Evolutionary conservation across 805 yeast genomes (phyloP).

Genomic region (Groenewaldozyma tartarivorans): DNA sequence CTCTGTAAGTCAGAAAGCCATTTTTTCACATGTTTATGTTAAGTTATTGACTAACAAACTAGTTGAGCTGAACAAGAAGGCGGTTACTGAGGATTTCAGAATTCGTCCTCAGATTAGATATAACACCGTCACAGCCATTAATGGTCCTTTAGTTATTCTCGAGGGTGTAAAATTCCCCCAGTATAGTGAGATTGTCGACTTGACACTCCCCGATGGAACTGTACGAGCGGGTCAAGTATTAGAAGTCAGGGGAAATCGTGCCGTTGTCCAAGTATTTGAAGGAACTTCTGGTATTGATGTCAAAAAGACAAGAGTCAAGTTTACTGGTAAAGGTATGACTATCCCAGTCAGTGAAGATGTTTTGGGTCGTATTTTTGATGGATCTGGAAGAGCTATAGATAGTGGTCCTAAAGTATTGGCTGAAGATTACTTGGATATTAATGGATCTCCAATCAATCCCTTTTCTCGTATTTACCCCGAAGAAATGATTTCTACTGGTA

Average conservation of each 20-base stretch:
- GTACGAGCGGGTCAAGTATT: constrained; percentile 95
- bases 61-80: constrained; percentile 74
- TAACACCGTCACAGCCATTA: constrained; percentile 96
- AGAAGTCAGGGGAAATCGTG: constrained; percentile 95
- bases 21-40: background rate
- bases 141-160: constrained; percentile 92
- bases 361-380: constrained; percentile 96
- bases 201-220: constrained; percentile 93
- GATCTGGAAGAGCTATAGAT: constrained; percentile 97
- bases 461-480: constrained; percentile 98
- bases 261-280: constrained; percentile 97
- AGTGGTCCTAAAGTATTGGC: constrained; percentile 98
- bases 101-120: constrained; percentile 85
- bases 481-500: constrained; percentile 99
- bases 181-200: constrained; percentile 91
- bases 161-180: constrained; percentile 83
- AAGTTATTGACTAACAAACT: background rate
- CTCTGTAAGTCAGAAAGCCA: no score
- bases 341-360: constrained; percentile 95
- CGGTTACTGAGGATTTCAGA: constrained; percentile 85
- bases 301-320: constrained; percentile 93
- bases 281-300: constrained; percentile 99
- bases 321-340: constrained; percentile 88
- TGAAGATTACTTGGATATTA: constrained; percentile 95
- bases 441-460: constrained; percentile 98